Evolutionary conservation across 2,329 filamentous ascomycete species (phyloP), one percentile per base, ranked within the genome.

Genomic region (Trichothecium sympodiale): DNA sequence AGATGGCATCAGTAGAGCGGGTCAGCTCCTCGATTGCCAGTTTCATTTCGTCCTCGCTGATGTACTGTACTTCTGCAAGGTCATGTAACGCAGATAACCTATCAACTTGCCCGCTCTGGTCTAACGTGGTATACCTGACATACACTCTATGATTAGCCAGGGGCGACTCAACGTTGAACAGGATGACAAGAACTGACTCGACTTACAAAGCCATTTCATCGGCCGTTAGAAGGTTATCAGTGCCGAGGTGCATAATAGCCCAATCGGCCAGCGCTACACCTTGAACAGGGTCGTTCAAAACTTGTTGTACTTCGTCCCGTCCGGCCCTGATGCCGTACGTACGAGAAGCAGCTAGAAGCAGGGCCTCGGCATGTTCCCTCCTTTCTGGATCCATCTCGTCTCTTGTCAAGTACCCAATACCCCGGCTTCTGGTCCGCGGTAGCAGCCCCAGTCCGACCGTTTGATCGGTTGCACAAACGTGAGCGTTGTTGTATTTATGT

Each of bases 1-100:
- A 65, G 18, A 84, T 80, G 14, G 67, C 69, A 14, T 66, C 66
- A 1, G 80, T 83, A 2, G 80, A 82, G 27, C 62, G 62, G 40
- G 72, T 66, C n/a, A 86, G 61, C 36, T 80, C 71, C 3, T 70
- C 65, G 34, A 82, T 74, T 13, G 80, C 80, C 29, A 61, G 54
- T 36, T 64, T 63, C 37, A 84, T 60, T 35, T 83, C 76, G 17
- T 69, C 59, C 38, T 83, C 77, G 12, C 62, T 57, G 31, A 81
- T 54, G 5, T 70, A 65, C 36, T 66, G 67, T 25, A 69, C 55
- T 23, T 59, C 47, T 4, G 62, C 57, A n/a, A 69, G 44, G 43
- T 74, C 64, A 38, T 66, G 56, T 27, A 57, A 45, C 14, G 59
- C 60, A 4, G 59, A 58, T 17, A 75, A 54, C 41, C 52, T 52